Evolutionary conservation across 495 filamentous ascomycete species (phyloP), one percentile per base, ranked within the genome.

Genomic region (Hypoxylon lienhwacheense): DNA sequence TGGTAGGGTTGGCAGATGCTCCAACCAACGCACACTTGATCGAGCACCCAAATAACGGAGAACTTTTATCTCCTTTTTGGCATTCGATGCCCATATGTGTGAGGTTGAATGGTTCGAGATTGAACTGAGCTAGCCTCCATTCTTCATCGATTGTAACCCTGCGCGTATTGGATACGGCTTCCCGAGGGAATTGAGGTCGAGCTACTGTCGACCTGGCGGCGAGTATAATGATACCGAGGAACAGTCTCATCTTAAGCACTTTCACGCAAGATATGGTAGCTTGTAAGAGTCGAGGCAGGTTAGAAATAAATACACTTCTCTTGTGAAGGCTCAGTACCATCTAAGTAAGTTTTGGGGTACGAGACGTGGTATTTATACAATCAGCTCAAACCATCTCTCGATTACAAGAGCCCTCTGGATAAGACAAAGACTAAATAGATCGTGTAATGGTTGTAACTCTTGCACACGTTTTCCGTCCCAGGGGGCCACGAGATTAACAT

Each of bases 41-140:
- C 1, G 40, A 49, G 36, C 66, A 68, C 6, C 41, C 39, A 43
- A 59, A 63, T 7, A 50, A 14, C 7, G 16, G 12, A n/a, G 35
- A 40, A 8, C 22, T 45, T 6, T 22, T 12, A 8, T 45, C 34
- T 7, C 41, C 15, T 32, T 48, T 61, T 0, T 43, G 36, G 47
- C 66, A 68, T 12, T 64, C 53, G 28, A 68, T 32, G 12, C 51
- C 44, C 55, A 61, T 55, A 11, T 64, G 14, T 25, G 56, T 53
- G 31, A 68, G 50, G 39, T 61, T 45, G 37, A 45, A 66, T 26
- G 60, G 59, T 15, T 32, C 16, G 36, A 66, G 64, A 39, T 68
- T 25, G 45, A 68, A 61, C 24, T 61, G 55, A 11, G 65, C 51
- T 21, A 53, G 15, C 29, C 45, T 29, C 31, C 29, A 42, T 1